Percentiles rank a stretch among this genome's conserved stretches.
These are phyloP conservation scores for Cryptococcus depauperatus DNA, from an alignment of 1,284 basidiomycete species.

Conservation along the genomic window DNA sequence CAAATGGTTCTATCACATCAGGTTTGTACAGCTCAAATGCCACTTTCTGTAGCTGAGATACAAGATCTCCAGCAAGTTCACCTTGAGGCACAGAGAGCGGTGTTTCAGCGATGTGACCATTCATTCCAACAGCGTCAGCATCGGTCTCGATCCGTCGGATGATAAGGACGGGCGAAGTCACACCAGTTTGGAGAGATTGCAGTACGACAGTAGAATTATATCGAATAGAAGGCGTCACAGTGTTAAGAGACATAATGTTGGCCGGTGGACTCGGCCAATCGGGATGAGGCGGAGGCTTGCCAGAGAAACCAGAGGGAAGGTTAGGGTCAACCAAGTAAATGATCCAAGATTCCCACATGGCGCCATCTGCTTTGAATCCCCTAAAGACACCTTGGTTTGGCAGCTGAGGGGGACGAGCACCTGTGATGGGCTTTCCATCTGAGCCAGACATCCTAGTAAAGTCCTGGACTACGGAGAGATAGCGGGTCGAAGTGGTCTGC, in stretches of 20 bases:
- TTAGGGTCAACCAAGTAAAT: conserved; percentile 67
- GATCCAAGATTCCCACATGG: conserved; percentile 69
- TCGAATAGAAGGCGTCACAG: conserved; percentile 55
- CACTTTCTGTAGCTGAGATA: conserved; percentile 88
- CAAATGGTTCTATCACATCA: conserved; percentile 14
- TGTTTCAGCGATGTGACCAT: conserved; percentile 24
- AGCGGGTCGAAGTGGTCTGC: conserved; percentile 90
- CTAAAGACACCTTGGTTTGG: conserved; percentile 17
- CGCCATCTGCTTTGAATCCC: conserved; percentile 47
- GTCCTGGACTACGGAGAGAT: conserved; percentile 86
- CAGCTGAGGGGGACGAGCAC: conserved; percentile 45
- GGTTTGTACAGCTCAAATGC: conserved; percentile 80
- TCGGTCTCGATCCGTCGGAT: conserved; percentile 89
- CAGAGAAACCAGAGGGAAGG: conserved; percentile 63
- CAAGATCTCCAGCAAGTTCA: conserved; percentile 84
- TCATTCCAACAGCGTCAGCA: conserved; percentile 81
- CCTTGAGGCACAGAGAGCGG: conserved; percentile 55
- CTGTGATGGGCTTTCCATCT: conserved; percentile 74
- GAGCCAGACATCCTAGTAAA: conserved; percentile 82
- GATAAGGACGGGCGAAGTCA: conserved; percentile 84
- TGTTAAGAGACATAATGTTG: conserved; percentile 66
- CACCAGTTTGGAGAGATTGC: conserved; percentile 87
- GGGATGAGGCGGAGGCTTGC: conserved; percentile 59
- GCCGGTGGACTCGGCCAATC: conserved; percentile 64
- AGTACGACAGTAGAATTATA: conserved; percentile 95